Percentiles rank a stretch among this genome's conserved stretches.
Evolutionary conservation across 2,329 filamentous ascomycete genomes (phyloP).

Genomic region (Fusarium vanettenii): DNA sequence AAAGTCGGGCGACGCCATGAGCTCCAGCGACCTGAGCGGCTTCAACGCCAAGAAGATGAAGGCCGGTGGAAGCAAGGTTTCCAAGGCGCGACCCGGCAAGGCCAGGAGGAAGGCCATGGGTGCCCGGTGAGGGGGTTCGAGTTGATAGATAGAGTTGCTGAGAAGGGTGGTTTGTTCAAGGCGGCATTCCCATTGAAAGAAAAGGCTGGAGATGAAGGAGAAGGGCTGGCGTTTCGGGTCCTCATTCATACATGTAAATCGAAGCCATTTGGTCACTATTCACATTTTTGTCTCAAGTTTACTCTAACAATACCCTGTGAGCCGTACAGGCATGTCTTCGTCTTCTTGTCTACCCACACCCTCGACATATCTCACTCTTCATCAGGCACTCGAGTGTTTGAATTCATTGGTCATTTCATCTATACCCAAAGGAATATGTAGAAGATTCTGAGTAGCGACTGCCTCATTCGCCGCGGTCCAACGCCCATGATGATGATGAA

Average conservation of each 20-base stretch:
- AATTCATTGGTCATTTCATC: slow-evolving; percentile 50
- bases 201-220: slow-evolving; percentile 38
- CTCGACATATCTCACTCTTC: not conserved
- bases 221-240: slow-evolving; percentile 41
- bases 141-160: slow-evolving; percentile 7
- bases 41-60: slow-evolving; percentile 92
- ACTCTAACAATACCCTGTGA: not conserved
- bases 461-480: slow-evolving; percentile 26
- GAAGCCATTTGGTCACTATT: slow-evolving; percentile 36
- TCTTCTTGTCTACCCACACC: not conserved
- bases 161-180: slow-evolving; percentile 11
- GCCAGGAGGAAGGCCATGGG: slow-evolving; percentile 59
- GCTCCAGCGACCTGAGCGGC: slow-evolving; percentile 81
- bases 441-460: slow-evolving; percentile 47
- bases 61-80: slow-evolving; percentile 55
- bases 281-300: slow-evolving; percentile 25
- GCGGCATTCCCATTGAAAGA: slow-evolving; percentile 33
- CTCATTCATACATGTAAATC: slow-evolving; percentile 41
- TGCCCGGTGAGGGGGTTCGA: slow-evolving; percentile 33
- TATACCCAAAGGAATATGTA: slow-evolving; percentile 51
- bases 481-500: slow-evolving; percentile 23
- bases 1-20: slow-evolving; percentile 91
- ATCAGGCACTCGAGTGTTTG: slow-evolving; percentile 6
- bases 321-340: not conserved
- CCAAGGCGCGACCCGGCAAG: slow-evolving; percentile 63